Evolutionary conservation across 2,329 filamentous ascomycete genomes (phyloP).

Genomic region (Coniochaeta pulveracea): DNA sequence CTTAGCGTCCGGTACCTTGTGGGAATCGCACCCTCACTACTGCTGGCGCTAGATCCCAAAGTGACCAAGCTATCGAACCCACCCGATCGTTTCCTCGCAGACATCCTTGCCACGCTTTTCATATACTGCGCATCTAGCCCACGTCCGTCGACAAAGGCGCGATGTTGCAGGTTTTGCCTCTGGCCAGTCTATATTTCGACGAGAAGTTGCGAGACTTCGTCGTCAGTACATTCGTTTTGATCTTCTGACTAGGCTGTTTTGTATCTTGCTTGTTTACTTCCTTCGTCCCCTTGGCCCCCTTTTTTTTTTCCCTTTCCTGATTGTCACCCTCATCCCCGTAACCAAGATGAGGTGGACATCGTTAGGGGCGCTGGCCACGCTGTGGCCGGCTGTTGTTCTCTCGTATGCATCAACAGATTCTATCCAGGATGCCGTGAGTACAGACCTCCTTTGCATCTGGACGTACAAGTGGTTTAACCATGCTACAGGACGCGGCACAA

Average conservation of each 20-base stretch:
- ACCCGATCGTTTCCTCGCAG: no score
- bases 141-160: no score
- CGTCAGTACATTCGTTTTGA: slow-evolving; percentile 1
- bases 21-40: no score
- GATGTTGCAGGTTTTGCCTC: not conserved
- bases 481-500: slow-evolving; percentile 13
- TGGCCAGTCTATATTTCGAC: not conserved
- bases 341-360: slow-evolving; percentile 4
- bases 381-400: slow-evolving; percentile 6
- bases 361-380: slow-evolving; percentile 5
- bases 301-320: slow-evolving; percentile 1
- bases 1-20: no score
- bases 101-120: slow-evolving; percentile 1
- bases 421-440: slow-evolving; percentile 8
- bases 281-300: no score
- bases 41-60: no score
- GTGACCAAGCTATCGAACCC: no score
- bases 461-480: not conserved
- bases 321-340: not conserved
- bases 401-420: slow-evolving; percentile 8
- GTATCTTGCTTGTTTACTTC: no score
- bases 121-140: not conserved
- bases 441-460: not conserved
- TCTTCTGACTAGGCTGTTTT: no score
- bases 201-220: slow-evolving; percentile 3